phyloP scores from a whole-genome alignment of 2,329 filamentous ascomycete genomes.

The Chaetomiaceae sp. region DNA sequence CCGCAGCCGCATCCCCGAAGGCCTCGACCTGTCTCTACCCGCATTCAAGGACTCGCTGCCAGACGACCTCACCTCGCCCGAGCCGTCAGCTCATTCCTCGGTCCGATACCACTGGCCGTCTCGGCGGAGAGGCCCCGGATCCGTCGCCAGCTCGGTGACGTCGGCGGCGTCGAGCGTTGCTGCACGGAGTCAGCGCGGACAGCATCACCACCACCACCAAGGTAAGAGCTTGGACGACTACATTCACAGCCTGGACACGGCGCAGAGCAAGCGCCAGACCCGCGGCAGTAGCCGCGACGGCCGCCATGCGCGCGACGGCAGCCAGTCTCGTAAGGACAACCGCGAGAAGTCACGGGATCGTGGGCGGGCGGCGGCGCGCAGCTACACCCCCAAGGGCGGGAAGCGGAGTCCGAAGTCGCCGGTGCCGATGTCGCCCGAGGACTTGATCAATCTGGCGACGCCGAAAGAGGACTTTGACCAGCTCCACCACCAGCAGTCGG shows the following conservation, averaged over 20 bases:
- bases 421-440: slow-evolving; percentile 89
- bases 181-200: slow-evolving; percentile 49
- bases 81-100: slow-evolving; percentile 51
- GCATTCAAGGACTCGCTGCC: slow-evolving; percentile 48
- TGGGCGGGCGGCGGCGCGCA: slow-evolving; percentile 61
- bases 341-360: slow-evolving; percentile 66
- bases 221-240: slow-evolving; percentile 75
- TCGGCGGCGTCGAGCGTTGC: slow-evolving; percentile 52
- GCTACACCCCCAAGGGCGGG: slow-evolving; percentile 61
- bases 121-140: slow-evolving; percentile 50
- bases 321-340: slow-evolving; percentile 45
- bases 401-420: slow-evolving; percentile 91
- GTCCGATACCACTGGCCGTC: slow-evolving; percentile 53
- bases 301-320: slow-evolving; percentile 37
- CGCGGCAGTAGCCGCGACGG: slow-evolving; percentile 51
- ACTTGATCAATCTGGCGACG: slow-evolving; percentile 61
- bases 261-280: slow-evolving; percentile 55
- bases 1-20: slow-evolving; percentile 72
- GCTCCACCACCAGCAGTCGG: slow-evolving; percentile 24
- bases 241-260: slow-evolving; percentile 79
- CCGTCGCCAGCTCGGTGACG: slow-evolving; percentile 52
- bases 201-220: slow-evolving; percentile 40
- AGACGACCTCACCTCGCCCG: slow-evolving; percentile 53
- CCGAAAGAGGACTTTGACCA: slow-evolving; percentile 34
- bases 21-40: slow-evolving; percentile 61